These are phyloP conservation scores for Dipodascus albidus DNA, from an alignment of 805 yeast genomes.

Conservation along the genomic window DNA sequence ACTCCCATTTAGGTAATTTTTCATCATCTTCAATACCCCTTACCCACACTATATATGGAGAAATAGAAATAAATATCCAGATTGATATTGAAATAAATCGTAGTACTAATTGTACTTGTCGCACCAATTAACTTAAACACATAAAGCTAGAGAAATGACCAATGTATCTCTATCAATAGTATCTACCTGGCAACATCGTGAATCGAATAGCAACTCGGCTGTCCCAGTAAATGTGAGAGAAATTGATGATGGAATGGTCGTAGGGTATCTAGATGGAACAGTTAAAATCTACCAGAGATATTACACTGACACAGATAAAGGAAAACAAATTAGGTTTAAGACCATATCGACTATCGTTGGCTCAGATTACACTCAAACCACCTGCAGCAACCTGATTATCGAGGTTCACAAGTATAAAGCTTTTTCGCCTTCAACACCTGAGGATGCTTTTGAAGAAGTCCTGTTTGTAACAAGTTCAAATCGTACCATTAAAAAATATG, in stretches of 20 bases:
- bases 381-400: background rate
- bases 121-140: too few relatives aligned
- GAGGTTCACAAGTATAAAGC: background rate
- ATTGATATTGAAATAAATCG: background rate
- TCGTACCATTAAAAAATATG: slow-evolving; percentile 1
- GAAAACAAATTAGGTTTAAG: background rate
- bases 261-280: background rate
- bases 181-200: background rate
- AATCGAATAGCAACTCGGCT: background rate
- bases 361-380: background rate
- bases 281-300: background rate
- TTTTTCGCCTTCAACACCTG: background rate
- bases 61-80: too few relatives aligned
- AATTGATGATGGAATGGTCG: background rate
- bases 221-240: background rate
- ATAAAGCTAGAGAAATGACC: background rate
- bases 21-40: too few relatives aligned
- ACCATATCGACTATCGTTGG: background rate
- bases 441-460: background rate
- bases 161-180: background rate
- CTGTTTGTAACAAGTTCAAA: background rate
- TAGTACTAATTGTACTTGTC: background rate
- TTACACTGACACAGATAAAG: background rate
- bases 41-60: too few relatives aligned
- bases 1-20: too few relatives aligned